Conservation (phyloP, 208 protist genomes). For the Trypanosoma rangeli region DNA sequence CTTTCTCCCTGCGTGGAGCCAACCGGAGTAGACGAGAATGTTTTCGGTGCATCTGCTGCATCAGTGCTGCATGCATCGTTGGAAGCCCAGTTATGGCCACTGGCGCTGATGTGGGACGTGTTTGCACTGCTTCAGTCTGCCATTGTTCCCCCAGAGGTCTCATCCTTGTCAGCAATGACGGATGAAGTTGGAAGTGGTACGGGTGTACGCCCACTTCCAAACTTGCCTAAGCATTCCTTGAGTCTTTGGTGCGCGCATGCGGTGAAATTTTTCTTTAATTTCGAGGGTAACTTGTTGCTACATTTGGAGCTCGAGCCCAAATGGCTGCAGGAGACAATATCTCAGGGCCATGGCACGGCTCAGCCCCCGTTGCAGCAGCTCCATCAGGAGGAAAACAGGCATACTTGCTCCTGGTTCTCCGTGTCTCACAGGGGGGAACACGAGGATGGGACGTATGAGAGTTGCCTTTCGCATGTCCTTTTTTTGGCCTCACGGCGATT, state of each 20-base stretch:
- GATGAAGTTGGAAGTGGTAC: background rate
- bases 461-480: conserved; percentile 35
- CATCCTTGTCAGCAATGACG: background rate
- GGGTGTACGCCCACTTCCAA: conserved; percentile 11
- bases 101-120: conserved; percentile 36
- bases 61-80: background rate
- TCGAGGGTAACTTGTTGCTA: conserved; percentile 21
- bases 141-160: background rate
- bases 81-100: conserved; percentile 29
- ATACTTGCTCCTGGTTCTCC: conserved; percentile 36
- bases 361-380: background rate
- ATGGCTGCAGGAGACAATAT: conserved; percentile 14
- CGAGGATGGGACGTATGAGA: conserved; percentile 17
- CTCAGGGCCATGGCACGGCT: background rate
- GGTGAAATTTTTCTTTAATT: conserved; percentile 28
- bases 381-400: conserved; percentile 5
- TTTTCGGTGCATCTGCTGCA: background rate
- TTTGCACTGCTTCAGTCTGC: conserved; percentile 48
- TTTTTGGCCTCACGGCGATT: conserved; percentile 28
- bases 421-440: conserved; percentile 4
- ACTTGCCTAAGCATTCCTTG: conserved; percentile 17
- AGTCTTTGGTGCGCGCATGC: conserved; percentile 19
- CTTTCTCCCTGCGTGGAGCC: background rate
- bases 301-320: conserved; percentile 32
- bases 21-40: background rate